These are phyloP conservation scores for Ramularia collo-cygni DNA, from an alignment of 2,329 filamentous ascomycete genomes.

Conservation along the genomic window DNA sequence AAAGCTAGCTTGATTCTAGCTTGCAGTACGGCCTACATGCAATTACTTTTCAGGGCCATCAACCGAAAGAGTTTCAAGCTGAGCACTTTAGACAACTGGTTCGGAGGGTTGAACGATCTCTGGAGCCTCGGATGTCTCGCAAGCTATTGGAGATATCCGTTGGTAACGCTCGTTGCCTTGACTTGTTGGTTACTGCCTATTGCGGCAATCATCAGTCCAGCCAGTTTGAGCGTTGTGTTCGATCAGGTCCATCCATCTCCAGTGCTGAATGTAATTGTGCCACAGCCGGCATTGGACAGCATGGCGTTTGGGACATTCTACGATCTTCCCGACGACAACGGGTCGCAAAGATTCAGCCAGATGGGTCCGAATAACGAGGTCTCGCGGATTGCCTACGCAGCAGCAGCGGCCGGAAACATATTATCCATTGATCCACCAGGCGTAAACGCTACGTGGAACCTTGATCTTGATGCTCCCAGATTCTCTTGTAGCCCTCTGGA, in stretches of 20 bases:
- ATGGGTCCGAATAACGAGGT: constrained; percentile 3
- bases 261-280: not conserved
- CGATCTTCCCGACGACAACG: no score
- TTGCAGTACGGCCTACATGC: constrained; percentile 12
- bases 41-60: constrained; percentile 10
- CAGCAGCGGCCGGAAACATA: constrained; percentile 5
- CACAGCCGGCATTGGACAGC: constrained; percentile 9
- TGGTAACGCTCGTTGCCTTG: constrained; percentile 7
- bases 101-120: constrained; percentile 7
- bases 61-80: constrained; percentile 1
- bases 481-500: constrained; percentile 6
- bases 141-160: constrained; percentile 8
- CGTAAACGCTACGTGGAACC: constrained; percentile 9
- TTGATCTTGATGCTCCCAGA: constrained; percentile 2
- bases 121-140: constrained; percentile 2
- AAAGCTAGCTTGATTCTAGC: constrained; percentile 12
- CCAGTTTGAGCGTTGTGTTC: constrained; percentile 6
- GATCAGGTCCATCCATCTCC: constrained; percentile 6
- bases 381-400: constrained; percentile 3
- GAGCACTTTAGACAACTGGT: constrained; percentile 10
- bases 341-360: not conserved
- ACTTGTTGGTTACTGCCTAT: constrained; percentile 12
- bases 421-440: constrained; percentile 7
- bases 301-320: not conserved
- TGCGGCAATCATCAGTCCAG: constrained; percentile 9